Percentiles rank a stretch among this genome's conserved stretches.
Evolutionary conservation across 2,329 filamentous ascomycete species (phyloP).

Genomic region (Arthrobotrys iridis): DNA sequence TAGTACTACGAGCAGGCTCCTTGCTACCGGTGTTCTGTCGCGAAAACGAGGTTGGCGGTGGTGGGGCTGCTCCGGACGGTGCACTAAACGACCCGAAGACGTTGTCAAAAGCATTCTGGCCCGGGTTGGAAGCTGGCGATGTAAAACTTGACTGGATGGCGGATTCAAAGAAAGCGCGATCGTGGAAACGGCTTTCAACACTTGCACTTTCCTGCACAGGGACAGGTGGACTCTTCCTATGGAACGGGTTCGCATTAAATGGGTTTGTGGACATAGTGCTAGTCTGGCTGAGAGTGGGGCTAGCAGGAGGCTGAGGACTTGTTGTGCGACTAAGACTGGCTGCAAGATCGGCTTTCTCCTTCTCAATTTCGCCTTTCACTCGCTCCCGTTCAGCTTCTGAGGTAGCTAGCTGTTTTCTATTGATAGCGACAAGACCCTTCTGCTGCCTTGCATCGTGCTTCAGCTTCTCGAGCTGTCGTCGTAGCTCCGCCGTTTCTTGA

Average conservation of each 20-base stretch:
- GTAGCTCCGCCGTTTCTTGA: conserved; percentile 81
- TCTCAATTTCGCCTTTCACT: conserved; percentile 80
- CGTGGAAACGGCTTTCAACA: conserved; percentile 60
- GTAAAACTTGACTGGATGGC: conserved; percentile 54
- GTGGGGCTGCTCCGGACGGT: conserved; percentile 62
- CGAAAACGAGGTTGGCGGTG: conserved; percentile 71
- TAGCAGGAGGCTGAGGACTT: conserved; percentile 73
- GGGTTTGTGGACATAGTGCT: conserved; percentile 60
- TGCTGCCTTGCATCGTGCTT: conserved; percentile 92
- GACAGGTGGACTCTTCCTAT: conserved; percentile 71
- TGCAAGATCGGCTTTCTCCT: conserved; percentile 68
- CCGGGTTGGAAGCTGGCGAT: conserved; percentile 59
- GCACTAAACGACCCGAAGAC: conserved; percentile 79
- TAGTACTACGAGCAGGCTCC: conserved; percentile 54
- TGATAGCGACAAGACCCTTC: conserved; percentile 95
- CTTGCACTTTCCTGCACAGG: conserved; percentile 61
- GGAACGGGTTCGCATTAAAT: conserved; percentile 83
- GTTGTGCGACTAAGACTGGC: conserved; percentile 65
- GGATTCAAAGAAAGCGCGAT: conserved; percentile 55
- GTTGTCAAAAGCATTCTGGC: conserved; percentile 81
- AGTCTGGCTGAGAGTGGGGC: conserved; percentile 60
- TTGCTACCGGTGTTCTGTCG: conserved; percentile 68
- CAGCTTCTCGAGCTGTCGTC: conserved; percentile 91
- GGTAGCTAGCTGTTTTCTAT: conserved; percentile 95
- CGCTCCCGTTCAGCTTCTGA: conserved; percentile 89